A percentile compares a stretch with the other conserved stretches of the same genome.
Conservation (phyloP, 331 rosid genomes). For the Erythrophleum ivorense region DNA sequence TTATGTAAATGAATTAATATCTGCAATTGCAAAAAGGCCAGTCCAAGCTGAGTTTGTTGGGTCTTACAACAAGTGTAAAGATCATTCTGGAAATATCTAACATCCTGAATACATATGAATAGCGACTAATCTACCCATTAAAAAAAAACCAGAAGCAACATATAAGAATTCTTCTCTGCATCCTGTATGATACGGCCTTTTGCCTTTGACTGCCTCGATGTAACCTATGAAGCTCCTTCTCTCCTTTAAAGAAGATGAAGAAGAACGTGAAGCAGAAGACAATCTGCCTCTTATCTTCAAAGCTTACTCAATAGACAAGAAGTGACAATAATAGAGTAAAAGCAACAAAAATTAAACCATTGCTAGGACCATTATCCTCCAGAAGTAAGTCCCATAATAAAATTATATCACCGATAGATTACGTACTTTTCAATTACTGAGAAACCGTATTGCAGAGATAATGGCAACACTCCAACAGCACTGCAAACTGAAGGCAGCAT, state of each 20-base stretch:
- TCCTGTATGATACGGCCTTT: background rate
- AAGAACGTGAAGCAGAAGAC: slow-evolving; percentile 6
- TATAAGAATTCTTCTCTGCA: background rate
- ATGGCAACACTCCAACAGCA: slow-evolving; percentile 81
- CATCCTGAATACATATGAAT: slow-evolving; percentile 3
- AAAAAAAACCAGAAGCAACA: background rate
- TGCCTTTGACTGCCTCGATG: no score
- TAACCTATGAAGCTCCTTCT: background rate
- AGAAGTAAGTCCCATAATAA: slow-evolving; percentile 16
- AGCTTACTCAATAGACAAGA: slow-evolving; percentile 7
- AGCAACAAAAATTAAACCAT: background rate
- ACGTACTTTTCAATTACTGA: slow-evolving; percentile 68
- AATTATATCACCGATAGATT: slow-evolving; percentile 1
- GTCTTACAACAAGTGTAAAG: background rate
- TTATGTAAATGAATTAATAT: background rate
- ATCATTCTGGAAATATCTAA: background rate
- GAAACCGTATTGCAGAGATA: slow-evolving; percentile 86
- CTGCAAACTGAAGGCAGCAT: slow-evolving; percentile 73
- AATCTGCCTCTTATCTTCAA: background rate
- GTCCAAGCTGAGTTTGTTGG: slow-evolving; percentile 4
- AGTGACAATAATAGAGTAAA: slow-evolving; percentile 2
- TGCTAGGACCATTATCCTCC: background rate
- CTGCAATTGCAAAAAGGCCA: background rate
- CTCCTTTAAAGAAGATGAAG: no score
- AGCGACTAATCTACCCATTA: background rate